These are phyloP conservation scores for Cucumis melo DNA, from an alignment of 306 rosid genomes.

Conservation along the genomic window DNA sequence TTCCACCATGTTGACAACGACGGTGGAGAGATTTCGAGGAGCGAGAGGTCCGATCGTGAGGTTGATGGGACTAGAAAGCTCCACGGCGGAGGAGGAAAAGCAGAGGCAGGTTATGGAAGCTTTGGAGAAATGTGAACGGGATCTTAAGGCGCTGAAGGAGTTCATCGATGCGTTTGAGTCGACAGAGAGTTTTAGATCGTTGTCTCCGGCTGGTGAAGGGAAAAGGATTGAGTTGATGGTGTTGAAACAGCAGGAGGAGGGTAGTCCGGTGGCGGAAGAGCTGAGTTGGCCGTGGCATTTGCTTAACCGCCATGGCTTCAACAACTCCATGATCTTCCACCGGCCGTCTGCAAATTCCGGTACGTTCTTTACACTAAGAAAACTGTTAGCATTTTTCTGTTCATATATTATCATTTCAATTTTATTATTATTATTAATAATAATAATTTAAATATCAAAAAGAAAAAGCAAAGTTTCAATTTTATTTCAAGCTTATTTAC, in stretches of 20 bases:
- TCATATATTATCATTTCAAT: background rate
- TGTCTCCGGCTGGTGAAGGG: background rate
- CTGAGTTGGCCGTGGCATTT: background rate
- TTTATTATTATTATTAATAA: too few species aligned
- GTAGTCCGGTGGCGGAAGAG: background rate
- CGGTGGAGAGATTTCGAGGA: background rate
- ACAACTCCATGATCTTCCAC: background rate
- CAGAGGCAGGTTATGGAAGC: background rate
- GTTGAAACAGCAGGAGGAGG: background rate
- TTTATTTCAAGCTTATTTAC: too few species aligned
- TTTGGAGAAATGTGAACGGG: slow-evolving; percentile 2
- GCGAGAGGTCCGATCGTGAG: background rate
- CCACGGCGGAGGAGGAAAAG: background rate
- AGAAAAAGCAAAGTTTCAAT: too few species aligned
- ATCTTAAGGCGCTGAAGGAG: background rate
- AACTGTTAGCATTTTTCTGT: too few species aligned
- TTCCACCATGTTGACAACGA: background rate
- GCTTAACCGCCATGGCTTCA: background rate
- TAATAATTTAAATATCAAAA: too few species aligned
- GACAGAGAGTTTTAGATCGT: background rate
- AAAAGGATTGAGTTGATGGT: background rate
- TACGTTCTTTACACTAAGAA: background rate
- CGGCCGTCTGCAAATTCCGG: background rate
- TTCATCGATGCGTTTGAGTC: background rate
- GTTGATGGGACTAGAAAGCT: background rate